Conservation (phyloP, 805 yeast genomes). For the Ogataea philodendri region DNA sequence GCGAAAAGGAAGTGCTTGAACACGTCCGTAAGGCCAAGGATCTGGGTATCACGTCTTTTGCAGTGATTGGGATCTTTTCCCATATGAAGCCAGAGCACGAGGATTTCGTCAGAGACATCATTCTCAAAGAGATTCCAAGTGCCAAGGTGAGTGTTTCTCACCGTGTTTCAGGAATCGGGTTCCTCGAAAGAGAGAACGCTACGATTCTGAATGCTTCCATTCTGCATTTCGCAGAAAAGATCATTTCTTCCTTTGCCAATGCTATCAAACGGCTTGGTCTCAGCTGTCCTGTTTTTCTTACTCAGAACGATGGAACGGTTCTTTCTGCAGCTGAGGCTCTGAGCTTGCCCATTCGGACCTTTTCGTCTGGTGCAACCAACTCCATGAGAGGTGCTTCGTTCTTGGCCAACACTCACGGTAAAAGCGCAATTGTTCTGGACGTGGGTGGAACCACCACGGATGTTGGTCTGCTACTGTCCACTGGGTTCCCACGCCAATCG, state of each 20-base stretch:
- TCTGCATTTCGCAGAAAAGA: constrained; percentile 40
- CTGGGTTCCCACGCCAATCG: constrained; percentile 48
- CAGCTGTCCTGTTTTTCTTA: constrained; percentile 38
- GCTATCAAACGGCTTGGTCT: constrained; percentile 40
- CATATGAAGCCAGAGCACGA: constrained; percentile 41
- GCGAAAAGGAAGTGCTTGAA: constrained; percentile 24
- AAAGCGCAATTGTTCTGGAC: constrained; percentile 43
- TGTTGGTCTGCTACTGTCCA: constrained; percentile 44
- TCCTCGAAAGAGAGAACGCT: constrained; percentile 47
- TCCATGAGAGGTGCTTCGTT: constrained; percentile 49
- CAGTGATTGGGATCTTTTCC: constrained; percentile 42
- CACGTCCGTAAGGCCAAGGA: constrained; percentile 31
- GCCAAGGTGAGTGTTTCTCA: constrained; percentile 39
- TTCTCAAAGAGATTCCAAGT: constrained; percentile 35
- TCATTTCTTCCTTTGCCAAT: constrained; percentile 38
- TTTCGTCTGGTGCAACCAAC: constrained; percentile 49
- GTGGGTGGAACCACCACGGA: constrained; percentile 53
- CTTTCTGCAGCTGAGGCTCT: constrained; percentile 40
- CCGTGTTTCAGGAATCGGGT: constrained; percentile 43
- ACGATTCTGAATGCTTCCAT: constrained; percentile 47
- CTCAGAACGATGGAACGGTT: constrained; percentile 51
- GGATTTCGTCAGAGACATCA: constrained; percentile 32
- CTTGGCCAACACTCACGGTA: constrained; percentile 35
- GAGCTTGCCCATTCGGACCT: constrained; percentile 43
- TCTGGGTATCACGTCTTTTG: constrained; percentile 37